These are phyloP conservation scores for Aspergillus carlsbadensis DNA, from an alignment of 495 filamentous ascomycete species.

Conservation along the genomic window DNA sequence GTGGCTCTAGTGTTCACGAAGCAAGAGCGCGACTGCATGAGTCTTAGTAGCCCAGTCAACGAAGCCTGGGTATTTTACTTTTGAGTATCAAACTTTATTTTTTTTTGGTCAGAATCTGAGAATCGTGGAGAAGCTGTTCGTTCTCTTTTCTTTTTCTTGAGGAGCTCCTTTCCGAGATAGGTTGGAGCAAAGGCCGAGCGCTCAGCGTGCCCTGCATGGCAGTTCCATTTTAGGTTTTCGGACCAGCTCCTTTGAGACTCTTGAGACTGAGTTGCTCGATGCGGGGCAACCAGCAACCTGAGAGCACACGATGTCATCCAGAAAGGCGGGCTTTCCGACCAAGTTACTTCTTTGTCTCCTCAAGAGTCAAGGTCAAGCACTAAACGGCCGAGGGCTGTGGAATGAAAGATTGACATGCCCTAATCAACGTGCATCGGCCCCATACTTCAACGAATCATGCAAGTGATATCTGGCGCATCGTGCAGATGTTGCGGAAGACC, in stretches of 20 bases:
- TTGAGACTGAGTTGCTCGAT: constrained; percentile 8
- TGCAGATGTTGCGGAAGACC: constrained; percentile 4
- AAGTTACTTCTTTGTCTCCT: neutral
- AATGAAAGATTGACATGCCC: neutral
- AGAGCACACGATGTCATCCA: neutral
- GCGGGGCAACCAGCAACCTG: constrained; percentile 6
- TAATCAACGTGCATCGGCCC: neutral
- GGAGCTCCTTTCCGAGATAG: neutral
- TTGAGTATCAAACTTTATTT: constrained; percentile 16
- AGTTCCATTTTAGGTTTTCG: constrained; percentile 5
- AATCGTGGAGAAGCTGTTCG: constrained; percentile 6
- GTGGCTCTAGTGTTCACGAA: neutral
- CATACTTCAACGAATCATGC: constrained; percentile 11
- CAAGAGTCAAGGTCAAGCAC: neutral
- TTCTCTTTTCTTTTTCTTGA: neutral
- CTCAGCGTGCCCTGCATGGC: constrained; percentile 1
- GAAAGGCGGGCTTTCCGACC: neutral
- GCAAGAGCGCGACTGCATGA: neutral
- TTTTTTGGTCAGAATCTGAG: neutral
- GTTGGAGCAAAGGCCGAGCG: constrained; percentile 1
- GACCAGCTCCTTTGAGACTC: neutral
- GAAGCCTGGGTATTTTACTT: neutral
- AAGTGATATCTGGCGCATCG: constrained; percentile 9
- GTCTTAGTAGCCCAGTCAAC: neutral
- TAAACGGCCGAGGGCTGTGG: neutral